Base-by-base conservation (phyloP, 2,329 filamentous ascomycete genomes). In the Aureobasidium sp. region DNA sequence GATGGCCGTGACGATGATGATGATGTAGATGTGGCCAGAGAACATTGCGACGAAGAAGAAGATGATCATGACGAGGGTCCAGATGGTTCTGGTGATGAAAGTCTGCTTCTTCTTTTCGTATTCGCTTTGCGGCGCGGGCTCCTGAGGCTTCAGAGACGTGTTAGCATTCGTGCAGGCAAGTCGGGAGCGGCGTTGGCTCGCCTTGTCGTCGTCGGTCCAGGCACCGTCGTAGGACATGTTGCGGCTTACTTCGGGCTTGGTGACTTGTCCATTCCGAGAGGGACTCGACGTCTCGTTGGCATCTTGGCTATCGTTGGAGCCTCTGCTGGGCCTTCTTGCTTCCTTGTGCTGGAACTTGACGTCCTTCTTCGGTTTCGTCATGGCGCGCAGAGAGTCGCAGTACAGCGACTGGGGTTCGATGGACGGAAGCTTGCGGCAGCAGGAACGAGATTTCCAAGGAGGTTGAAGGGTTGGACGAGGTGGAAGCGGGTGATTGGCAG, bases 101-200 rank as follows among this genome's bases (percentile, higher is more conserved):
- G 94, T 96, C 74, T 91, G 88, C 79, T 95, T 96, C 77, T 99
- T 99, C 84, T 97, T 97, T 73, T 97, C 91, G 74, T 95, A 96
- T 64, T 96, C 94, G 67, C 84, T 82, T 62, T 77, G 73, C 60
- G 71, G 71, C 57, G 73, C 70, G 49, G 50, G 63, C 46, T 42
- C 45, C 29, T 60, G 43, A 25, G 63, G 61, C 61, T 63, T 19
- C 13, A 25, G 11, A 2, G 33, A 31, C 35, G 19, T 13, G 59
- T 63, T 27, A 60, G 37, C n/a, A 11, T 45, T 9, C 7, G 9
- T 2, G 3, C 3, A 9, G 23, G 40, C 31, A n/a, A 29, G 9
- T 13, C 13, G 11, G 47, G 15, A 42, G 27, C 15, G 57, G 57
- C 57, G 27, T 19, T 33, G 17, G 59, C 54, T 60, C 23, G 60